Evolutionary conservation across 1,139 yeast species (phyloP), one percentile per base, ranked within the genome.

Genomic region (Hyphopichia burtonii): DNA sequence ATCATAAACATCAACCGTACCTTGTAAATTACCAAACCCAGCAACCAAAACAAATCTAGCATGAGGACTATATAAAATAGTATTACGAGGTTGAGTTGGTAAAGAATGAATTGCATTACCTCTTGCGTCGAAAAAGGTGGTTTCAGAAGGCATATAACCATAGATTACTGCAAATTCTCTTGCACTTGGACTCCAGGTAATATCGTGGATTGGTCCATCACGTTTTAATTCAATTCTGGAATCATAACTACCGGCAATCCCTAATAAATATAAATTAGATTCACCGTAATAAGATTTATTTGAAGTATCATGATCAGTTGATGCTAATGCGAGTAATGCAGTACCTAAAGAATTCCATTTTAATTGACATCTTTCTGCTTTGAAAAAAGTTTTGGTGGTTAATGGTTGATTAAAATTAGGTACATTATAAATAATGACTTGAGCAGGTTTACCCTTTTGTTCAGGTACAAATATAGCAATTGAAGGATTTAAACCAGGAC

Each of bases 1-100:
- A 70, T 94, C 99, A 61, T 91, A 85, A 47, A 94, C 86, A 60
- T 94, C 98, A 49, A 94, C 95, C 10, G 93, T 82, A 47, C 99
- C 99, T 68, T 91, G 98, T 63, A 94, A 78, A 66, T 94, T 94
- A 55, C 99, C 99, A 65, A 94, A 94, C 8, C 99, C 99, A 3
- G 97, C 98, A 48, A 90, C 93, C 48, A 93, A 74, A 40, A 94
- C 84, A 58, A 83, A 93, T 54, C 90, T 80, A 32, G 96, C 97
- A 58, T 91, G 96, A 14, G 99, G 99, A 17, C 98, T 90, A 62
- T 88, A 94, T 53, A 85, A 69, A 52, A 94, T 81, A 27, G 96
- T 88, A 66, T 94, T 94, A 62, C 96, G 82, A 42, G 97, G 87
- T 33, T 89, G 88, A 31, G 87, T 83, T 31, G 96, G 93, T 58